Base-by-base conservation (phyloP, 306 rosid species). In the Casuarina cunninghamiana region DNA sequence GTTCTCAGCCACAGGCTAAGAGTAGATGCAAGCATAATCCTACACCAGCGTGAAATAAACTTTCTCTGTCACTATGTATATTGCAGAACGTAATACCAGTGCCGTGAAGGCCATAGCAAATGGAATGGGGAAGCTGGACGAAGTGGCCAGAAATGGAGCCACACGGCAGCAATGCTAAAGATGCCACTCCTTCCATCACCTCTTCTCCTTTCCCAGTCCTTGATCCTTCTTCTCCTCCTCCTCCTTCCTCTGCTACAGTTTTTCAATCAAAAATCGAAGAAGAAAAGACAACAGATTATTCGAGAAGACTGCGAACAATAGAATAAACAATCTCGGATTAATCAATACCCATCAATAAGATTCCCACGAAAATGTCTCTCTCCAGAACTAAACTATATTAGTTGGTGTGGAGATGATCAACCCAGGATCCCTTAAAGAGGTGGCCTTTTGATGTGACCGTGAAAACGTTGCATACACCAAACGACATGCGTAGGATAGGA, bases 131-230 rank as follows among this genome's bases (percentile, higher is more conserved):
- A 81, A 85, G 89, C 38, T 87, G 91, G 53, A 95, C 86, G 89
- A 95, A 92, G 85, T 91, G 97, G 41, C 98, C 98, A 21, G 97
- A 95, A 63, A 95, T 67, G 46, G 97, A 92, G 9, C 97, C 97
- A 79, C 87, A 78, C 67, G 97, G 93, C 74, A 92, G 76, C 71
- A 95, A 78, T 75, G 93, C 97, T 65, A 95, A 83, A 48, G 98
- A 95, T 81, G 97, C 97, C 55, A 95, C 86, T 79, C 98, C 98
- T 87, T 92, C 97, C 97, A 89, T 90, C 50, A 57, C 73, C 78
- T 80, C 49, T 65, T 71, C 88, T 71, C n/a, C 68, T 76, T 76
- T 78, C 69, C 74, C 70, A 41, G 44, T 32, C n/a, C 77, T 66
- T 17, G 77, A 53, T 61, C 10, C 79, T 51, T 75, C 83, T 72